A percentile compares a stretch with the other conserved stretches of the same genome.
These are phyloP conservation scores for Scheffersomyces stambukii DNA, from an alignment of 1,139 yeast genomes.

Conservation along the genomic window DNA sequence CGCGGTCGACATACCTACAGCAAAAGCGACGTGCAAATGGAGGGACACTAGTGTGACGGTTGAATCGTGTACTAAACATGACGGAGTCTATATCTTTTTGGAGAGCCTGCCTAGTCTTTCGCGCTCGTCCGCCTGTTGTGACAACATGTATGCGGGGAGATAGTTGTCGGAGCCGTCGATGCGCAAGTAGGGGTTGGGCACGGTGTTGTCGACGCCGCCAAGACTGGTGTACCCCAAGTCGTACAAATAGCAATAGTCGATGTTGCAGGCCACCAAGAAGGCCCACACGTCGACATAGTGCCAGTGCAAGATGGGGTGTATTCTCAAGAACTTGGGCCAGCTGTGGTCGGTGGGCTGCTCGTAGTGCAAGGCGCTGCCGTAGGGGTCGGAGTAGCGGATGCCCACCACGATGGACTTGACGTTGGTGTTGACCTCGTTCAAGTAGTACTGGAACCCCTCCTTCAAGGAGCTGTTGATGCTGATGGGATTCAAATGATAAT, in stretches of 20 bases:
- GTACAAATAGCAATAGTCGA: slow-evolving; percentile 65
- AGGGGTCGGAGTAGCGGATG: slow-evolving; percentile 78
- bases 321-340: slow-evolving; percentile 80
- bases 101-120: slow-evolving; percentile 35
- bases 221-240: slow-evolving; percentile 78
- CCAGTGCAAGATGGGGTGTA: slow-evolving; percentile 86
- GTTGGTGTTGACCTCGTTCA: slow-evolving; percentile 37
- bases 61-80: too few species aligned
- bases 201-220: slow-evolving; percentile 69
- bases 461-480: slow-evolving; percentile 51
- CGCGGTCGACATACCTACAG: too few species aligned
- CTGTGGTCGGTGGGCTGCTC: slow-evolving; percentile 73
- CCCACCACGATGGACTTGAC: slow-evolving; percentile 74
- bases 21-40: too few species aligned
- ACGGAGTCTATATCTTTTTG: slow-evolving; percentile 6
- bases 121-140: slow-evolving; percentile 57
- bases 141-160: slow-evolving; percentile 63
- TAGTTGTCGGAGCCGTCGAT: slow-evolving; percentile 25
- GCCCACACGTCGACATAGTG: slow-evolving; percentile 76
- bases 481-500: slow-evolving; percentile 44
- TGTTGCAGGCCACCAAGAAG: slow-evolving; percentile 44
- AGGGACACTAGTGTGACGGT: too few species aligned
- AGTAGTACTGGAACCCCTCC: slow-evolving; percentile 60
- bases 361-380: slow-evolving; percentile 48
- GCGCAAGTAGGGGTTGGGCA: slow-evolving; percentile 58